Base-by-base conservation (phyloP, 169 alveolate species). In the Sarcocystis neurona region DNA sequence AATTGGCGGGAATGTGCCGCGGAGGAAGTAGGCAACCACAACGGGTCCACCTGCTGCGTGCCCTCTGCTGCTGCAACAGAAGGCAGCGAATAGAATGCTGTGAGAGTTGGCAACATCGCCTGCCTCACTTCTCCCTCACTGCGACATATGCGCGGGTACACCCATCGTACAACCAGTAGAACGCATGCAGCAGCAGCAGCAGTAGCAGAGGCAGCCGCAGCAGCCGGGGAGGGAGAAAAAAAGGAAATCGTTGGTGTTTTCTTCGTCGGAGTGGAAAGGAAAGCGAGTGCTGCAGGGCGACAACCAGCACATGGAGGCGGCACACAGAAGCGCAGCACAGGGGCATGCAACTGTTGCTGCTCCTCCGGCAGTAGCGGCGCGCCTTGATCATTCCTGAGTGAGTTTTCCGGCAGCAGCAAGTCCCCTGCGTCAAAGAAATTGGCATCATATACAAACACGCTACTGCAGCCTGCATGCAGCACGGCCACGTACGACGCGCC, bases 261-360 rank as follows among this genome's bases (percentile, higher is more conserved):
- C 30, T 53, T 23, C 66, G 66, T 53, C 23, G 66, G 30, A 15
- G 12, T 53, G 58, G 82, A 72, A 27, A 48, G 12, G 56, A 72
- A 72, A 10, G 82, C 82, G 60, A 72, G 34, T 30, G 82, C 82
- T 5, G 82, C 37, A 15, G 82, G 82, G n/a, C 8, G 41, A 27
- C 82, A 72, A 48, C 82, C 82, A 6, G 48, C 46, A 18, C 37
- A 44, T 4, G 82, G 82, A 32, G 82, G 82, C 1, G 41, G 37
- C 58, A 72, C 58, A 48, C 82, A 72, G 46, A 27, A 72, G 6
- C 23, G 34, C 32, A 72, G 82, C 32, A n/a, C n/a, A n/a, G n/a
- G n/a, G n/a, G n/a, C n/a, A n/a, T n/a, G n/a, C n/a, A n/a, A n/a
- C n/a, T n/a, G n/a, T n/a, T n/a, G n/a, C n/a, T n/a, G n/a, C n/a